These are phyloP conservation scores for Leccinellum rugosiceps DNA, from an alignment of 768 basidiomycete species.

Conservation along the genomic window DNA sequence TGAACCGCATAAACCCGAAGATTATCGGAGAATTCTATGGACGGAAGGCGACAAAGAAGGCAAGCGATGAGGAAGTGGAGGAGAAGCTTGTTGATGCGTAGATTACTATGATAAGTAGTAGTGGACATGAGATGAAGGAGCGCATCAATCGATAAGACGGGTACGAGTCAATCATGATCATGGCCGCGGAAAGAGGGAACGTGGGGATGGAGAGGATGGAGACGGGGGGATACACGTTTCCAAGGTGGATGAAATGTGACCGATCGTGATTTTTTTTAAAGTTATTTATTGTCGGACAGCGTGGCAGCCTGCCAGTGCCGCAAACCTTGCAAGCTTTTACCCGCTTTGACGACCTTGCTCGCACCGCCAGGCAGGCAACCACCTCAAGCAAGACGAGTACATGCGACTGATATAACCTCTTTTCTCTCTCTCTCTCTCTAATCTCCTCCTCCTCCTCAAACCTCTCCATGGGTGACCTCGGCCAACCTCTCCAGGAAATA, in stretches of 20 bases:
- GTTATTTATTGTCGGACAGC: conserved; percentile 21
- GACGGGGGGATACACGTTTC: conserved; percentile 13
- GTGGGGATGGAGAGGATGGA: conserved; percentile 8
- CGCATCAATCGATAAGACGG: conserved; percentile 23
- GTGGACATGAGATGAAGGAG: not conserved
- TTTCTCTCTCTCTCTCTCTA: conserved; percentile 6
- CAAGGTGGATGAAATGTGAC: conserved; percentile 8
- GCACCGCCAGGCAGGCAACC: conserved; percentile 18
- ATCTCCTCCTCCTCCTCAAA: conserved; percentile 13
- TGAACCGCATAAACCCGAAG: conserved; percentile 97
- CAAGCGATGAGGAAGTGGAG: conserved; percentile 39
- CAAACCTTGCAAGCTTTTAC: conserved; percentile 14
- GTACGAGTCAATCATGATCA: conserved; percentile 6
- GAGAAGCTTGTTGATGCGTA: conserved; percentile 64
- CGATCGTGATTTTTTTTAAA: conserved; percentile 17
- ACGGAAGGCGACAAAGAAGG: conserved; percentile 73
- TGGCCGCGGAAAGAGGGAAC: conserved; percentile 14
- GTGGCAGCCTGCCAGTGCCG: conserved; percentile 31
- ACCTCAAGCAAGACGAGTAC: not conserved
- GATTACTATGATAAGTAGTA: conserved; percentile 17
- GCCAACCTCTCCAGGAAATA: conserved; percentile 46
- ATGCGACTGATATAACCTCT: not conserved
- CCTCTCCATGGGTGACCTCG: conserved; percentile 60
- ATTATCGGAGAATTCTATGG: conserved; percentile 92
- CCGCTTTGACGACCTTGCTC: conserved; percentile 23